Percentiles rank a stretch among this genome's conserved stretches.
phyloP scores from a whole-genome alignment of 2,329 filamentous ascomycete species.

The Penicillium sp. region DNA sequence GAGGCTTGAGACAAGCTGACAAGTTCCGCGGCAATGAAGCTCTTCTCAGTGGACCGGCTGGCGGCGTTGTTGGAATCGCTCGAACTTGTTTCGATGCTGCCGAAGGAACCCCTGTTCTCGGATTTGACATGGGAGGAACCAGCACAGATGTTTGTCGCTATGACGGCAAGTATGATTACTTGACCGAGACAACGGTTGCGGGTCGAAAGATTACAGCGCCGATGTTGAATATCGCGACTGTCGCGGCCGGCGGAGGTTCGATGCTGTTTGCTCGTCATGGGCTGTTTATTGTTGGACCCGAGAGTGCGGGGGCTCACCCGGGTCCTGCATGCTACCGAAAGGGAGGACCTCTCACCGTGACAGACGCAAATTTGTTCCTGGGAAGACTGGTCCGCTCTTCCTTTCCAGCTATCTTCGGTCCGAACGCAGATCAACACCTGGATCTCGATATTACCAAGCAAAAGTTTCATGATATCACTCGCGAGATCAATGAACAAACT shows the following conservation, averaged over 20 bases:
- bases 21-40: not conserved
- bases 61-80: not conserved
- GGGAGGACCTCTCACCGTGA: not conserved
- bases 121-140: not conserved
- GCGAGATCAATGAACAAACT: not conserved
- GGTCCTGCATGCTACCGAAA: not conserved
- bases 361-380: not conserved
- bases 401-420: not conserved
- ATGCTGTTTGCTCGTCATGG: not conserved
- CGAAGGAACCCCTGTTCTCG: not conserved
- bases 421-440: not conserved
- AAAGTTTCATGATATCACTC: not conserved
- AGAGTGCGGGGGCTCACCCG: not conserved
- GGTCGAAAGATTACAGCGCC: not conserved
- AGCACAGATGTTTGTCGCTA: not conserved
- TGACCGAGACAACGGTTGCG: not conserved
- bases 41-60: not conserved
- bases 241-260: not conserved
- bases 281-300: not conserved
- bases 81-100: not conserved
- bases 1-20: not conserved
- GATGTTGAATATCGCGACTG: not conserved
- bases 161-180: not conserved
- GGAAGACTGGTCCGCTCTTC: not conserved
- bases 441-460: not conserved